phyloP scores from a whole-genome alignment of 495 filamentous ascomycete species.

The Trichocladium antarcticum region DNA sequence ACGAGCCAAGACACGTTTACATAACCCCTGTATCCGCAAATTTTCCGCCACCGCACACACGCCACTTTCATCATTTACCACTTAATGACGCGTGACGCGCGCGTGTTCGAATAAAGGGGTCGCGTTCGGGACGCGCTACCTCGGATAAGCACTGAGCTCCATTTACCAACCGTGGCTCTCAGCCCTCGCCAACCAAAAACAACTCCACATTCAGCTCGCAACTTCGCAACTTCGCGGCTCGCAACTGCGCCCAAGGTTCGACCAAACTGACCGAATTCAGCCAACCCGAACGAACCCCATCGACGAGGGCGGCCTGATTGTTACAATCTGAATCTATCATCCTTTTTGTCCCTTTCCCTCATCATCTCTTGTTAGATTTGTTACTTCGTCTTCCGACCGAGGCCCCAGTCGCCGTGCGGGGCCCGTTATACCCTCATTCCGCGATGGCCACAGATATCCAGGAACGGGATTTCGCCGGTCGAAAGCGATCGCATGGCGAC shows the following conservation, averaged over 20 bases:
- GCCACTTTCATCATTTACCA: constrained; percentile 2
- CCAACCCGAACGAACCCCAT: neutral
- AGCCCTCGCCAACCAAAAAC: constrained; percentile 5
- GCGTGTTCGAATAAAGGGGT: constrained; percentile 2
- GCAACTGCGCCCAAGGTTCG: neutral
- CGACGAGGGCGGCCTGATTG: neutral
- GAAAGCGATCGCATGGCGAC: constrained; percentile 30
- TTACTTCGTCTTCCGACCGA: neutral
- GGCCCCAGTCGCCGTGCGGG: neutral
- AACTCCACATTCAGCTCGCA: constrained; percentile 7
- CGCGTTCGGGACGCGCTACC: constrained; percentile 13
- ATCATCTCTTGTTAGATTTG: neutral
- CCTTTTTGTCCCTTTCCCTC: neutral
- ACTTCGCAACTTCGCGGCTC: neutral
- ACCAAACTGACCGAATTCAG: neutral
- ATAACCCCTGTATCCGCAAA: neutral
- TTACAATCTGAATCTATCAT: neutral
- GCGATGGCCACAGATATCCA: constrained; percentile 29
- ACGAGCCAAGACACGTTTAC: neutral
- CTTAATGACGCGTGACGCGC: constrained; percentile 4
- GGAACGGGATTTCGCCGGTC: constrained; percentile 20
- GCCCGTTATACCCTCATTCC: constrained; percentile 16
- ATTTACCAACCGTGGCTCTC: constrained; percentile 12
- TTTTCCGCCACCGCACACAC: neutral
- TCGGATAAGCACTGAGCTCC: neutral